Evolutionary conservation across 73 alveolate genomes (phyloP).

Genomic region (Stentor coeruleus): DNA sequence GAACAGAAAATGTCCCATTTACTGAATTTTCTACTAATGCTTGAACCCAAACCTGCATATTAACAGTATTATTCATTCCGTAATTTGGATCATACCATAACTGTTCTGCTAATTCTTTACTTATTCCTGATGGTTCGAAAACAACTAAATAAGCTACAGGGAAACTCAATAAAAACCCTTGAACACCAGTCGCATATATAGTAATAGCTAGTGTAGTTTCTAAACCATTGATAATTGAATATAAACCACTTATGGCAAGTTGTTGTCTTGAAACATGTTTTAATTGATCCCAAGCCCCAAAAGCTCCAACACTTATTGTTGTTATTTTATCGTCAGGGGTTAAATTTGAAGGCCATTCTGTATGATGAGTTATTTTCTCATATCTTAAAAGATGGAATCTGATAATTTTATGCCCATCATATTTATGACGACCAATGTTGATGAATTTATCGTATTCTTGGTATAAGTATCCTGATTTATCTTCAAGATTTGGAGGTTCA

Average conservation of each 20-base stretch:
- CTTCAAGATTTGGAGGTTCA: not conserved
- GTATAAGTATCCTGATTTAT: not conserved
- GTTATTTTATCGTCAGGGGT: constrained; percentile 22
- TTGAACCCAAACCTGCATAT: not conserved
- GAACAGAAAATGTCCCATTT: not conserved
- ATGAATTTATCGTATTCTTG: constrained; percentile 9
- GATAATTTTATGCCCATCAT: not conserved
- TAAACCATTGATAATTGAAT: not conserved
- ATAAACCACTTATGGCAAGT: constrained; percentile 7
- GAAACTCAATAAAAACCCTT: not conserved
- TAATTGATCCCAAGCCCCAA: constrained; percentile 22
- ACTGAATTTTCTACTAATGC: not conserved
- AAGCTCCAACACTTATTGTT: constrained; percentile 17
- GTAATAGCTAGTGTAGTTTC: not conserved
- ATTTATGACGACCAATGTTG: not conserved
- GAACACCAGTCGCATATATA: not conserved
- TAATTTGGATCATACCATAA: constrained; percentile 13
- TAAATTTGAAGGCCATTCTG: constrained; percentile 19
- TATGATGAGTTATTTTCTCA: not conserved
- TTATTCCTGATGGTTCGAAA: constrained; percentile 26
- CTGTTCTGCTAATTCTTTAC: not conserved
- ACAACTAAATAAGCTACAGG: not conserved
- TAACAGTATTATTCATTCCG: not conserved
- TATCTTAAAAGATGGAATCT: not conserved
- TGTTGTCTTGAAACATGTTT: constrained; percentile 18